A percentile compares a stretch with the other conserved stretches of the same genome.
Conservation (phyloP, 768 basidiomycete genomes). For the Auricularia cornea region DNA sequence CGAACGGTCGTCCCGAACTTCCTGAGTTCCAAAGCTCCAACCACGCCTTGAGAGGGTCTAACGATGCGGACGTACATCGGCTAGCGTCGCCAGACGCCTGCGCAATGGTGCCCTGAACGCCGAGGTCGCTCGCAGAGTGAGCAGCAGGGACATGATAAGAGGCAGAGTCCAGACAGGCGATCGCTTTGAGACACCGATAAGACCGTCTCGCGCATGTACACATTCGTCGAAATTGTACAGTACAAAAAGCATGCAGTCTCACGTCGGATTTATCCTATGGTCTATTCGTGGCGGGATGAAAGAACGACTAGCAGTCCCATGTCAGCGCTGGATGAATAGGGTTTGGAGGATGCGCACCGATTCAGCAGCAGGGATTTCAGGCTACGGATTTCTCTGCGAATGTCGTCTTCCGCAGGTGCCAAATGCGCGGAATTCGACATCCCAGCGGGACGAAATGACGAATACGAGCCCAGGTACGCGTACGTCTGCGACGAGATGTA, state of each 20-base stretch:
- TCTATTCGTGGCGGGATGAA: not conserved
- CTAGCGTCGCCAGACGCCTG: conserved; percentile 10
- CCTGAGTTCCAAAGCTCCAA: conserved; percentile 10
- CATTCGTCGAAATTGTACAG: not conserved
- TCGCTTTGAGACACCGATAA: not conserved
- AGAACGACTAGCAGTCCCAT: not conserved
- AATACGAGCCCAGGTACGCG: conserved; percentile 22
- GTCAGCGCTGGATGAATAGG: not conserved
- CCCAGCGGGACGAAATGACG: conserved; percentile 15
- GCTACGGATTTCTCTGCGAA: conserved; percentile 64
- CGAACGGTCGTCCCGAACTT: conserved; percentile 27
- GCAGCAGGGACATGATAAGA: not conserved
- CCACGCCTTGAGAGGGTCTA: not conserved
- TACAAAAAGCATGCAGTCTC: no score
- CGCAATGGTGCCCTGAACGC: not conserved
- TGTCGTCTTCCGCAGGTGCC: conserved; percentile 48
- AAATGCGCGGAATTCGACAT: not conserved
- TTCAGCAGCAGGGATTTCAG: conserved; percentile 75
- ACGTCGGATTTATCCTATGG: no score
- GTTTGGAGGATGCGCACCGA: conserved; percentile 34
- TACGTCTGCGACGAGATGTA: conserved; percentile 73
- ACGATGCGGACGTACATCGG: conserved; percentile 12
- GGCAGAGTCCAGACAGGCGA: not conserved
- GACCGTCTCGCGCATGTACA: not conserved
- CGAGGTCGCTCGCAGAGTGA: not conserved